A percentile compares a stretch with the other conserved stretches of the same genome.
Evolutionary conservation across 257 asterid genomes (phyloP).

Genomic region (Scutellaria baicalensis): DNA sequence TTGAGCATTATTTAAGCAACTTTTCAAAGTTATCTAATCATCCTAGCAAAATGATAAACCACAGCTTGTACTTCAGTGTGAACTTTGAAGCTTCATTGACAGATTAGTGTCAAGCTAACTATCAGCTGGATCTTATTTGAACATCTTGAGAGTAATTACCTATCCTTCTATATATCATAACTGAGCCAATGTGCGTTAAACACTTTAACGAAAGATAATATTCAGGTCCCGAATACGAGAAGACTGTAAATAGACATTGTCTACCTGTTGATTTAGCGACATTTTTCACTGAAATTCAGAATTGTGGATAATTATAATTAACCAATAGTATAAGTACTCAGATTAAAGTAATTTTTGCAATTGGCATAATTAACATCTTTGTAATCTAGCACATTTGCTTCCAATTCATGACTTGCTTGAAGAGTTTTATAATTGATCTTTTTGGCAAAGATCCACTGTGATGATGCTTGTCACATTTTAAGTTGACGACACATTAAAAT

Average conservation of each 20-base stretch:
- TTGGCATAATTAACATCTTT: neutral
- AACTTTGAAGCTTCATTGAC: neutral
- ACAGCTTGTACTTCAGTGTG: neutral
- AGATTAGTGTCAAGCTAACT: neutral
- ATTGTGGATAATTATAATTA: neutral
- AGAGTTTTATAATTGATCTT: neutral
- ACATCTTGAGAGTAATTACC: neutral
- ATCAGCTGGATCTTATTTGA: neutral
- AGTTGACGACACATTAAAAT: conserved; percentile 7
- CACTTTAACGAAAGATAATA: too few species aligned
- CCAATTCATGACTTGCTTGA: neutral
- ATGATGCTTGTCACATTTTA: neutral
- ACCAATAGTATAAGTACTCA: neutral
- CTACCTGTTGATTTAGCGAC: neutral
- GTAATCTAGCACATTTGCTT: neutral
- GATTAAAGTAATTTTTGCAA: neutral
- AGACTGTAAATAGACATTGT: neutral
- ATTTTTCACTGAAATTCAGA: neutral
- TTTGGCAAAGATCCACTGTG: neutral
- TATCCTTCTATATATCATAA: neutral
- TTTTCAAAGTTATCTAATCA: neutral
- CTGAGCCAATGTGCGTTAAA: neutral
- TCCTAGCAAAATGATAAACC: neutral
- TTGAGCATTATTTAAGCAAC: neutral
- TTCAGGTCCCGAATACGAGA: neutral